These are phyloP conservation scores for Aspergillus terreus DNA, from an alignment of 2,329 filamentous ascomycete genomes.

Conservation along the genomic window DNA sequence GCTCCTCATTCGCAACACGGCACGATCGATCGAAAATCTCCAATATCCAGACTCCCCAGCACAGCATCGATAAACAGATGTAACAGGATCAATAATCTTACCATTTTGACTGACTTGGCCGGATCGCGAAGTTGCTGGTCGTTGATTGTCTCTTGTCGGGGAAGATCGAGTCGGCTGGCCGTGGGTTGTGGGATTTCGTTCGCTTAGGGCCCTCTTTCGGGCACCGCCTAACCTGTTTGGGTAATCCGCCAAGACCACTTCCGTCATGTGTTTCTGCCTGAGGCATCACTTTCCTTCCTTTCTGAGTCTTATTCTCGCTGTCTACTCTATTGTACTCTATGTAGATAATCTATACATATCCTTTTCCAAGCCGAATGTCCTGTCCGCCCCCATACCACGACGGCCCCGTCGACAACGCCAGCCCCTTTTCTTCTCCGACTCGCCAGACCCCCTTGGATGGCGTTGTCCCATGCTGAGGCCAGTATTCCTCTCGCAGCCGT, in stretches of 20 bases:
- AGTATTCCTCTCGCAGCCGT: constrained; percentile 68
- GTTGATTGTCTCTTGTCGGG: constrained; percentile 40
- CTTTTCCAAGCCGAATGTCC: constrained; percentile 56
- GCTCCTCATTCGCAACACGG: constrained; percentile 2
- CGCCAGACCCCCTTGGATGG: constrained; percentile 68
- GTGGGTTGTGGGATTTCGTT: constrained; percentile 43
- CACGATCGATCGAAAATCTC: constrained; percentile 15
- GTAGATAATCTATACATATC: constrained; percentile 33
- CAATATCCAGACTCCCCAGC: constrained; percentile 17
- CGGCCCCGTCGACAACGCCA: constrained; percentile 70
- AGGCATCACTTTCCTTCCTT: constrained; percentile 7
- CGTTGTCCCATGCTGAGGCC: constrained; percentile 52
- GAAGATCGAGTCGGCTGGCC: constrained; percentile 30
- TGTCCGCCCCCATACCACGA: constrained; percentile 87
- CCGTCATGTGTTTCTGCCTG: constrained; percentile 13
- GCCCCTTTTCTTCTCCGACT: constrained; percentile 78
- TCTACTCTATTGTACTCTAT: too few species aligned
- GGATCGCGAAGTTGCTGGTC: constrained; percentile 41
- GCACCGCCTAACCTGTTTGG: constrained; percentile 27
- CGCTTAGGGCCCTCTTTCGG: constrained; percentile 40
- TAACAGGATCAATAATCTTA: constrained; percentile 29
- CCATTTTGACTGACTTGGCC: constrained; percentile 48
- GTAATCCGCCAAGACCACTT: constrained; percentile 15
- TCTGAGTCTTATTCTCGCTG: not conserved
- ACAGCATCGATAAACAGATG: constrained; percentile 18